Percentiles rank a stretch among this genome's conserved stretches.
Conservation (phyloP, 768 basidiomycete genomes). For the Galerina marginata region DNA sequence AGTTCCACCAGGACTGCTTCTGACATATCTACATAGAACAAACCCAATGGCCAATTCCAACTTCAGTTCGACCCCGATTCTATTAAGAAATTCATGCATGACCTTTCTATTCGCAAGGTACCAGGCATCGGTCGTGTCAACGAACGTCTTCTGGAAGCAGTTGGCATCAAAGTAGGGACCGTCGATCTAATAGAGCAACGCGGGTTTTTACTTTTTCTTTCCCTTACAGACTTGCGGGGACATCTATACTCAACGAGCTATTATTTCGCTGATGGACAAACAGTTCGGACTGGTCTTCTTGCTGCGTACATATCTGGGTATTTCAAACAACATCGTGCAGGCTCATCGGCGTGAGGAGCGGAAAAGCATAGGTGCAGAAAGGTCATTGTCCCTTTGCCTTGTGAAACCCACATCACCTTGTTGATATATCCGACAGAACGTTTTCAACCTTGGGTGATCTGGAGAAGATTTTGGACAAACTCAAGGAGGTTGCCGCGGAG, state of each 20-base stretch:
- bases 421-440: conserved; percentile 53
- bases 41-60: conserved; percentile 91
- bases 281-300: conserved; percentile 82
- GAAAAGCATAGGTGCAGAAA: conserved; percentile 92
- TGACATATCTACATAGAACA: conserved; percentile 59
- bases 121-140: conserved; percentile 92
- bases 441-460: conserved; percentile 73
- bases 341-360: conserved; percentile 79
- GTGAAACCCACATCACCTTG: neutral
- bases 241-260: conserved; percentile 76
- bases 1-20: conserved; percentile 1
- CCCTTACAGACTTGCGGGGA: conserved; percentile 82
- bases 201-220: neutral
- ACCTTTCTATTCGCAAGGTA: conserved; percentile 84
- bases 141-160: conserved; percentile 84
- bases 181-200: neutral
- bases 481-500: conserved; percentile 82
- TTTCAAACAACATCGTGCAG: conserved; percentile 82
- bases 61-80: conserved; percentile 67
- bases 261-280: conserved; percentile 83
- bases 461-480: conserved; percentile 71
- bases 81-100: conserved; percentile 78
- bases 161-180: conserved; percentile 77
- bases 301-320: conserved; percentile 82
- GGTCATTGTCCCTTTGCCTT: conserved; percentile 44